Base-by-base conservation (phyloP, 192 early-diverging fungal species). In the Backusella liffmaniae region DNA sequence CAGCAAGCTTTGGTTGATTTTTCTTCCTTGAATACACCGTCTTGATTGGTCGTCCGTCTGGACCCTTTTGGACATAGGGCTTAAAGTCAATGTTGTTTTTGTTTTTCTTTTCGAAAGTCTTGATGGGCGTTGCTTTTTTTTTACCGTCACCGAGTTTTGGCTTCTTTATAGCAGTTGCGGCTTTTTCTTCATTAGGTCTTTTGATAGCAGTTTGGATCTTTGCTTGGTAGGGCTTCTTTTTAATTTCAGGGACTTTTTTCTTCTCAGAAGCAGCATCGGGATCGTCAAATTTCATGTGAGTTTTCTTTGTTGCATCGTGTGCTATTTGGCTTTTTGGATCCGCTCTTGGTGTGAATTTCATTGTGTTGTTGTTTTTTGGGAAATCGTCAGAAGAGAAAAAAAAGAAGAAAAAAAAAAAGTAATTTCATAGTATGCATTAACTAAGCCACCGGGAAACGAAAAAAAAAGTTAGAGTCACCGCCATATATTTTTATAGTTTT, bases 281-380 rank as follows among this genome's bases (percentile, higher is more conserved):
- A 26, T 69, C 37, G 23, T 77, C 76, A 75, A 81, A 81, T 1
- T 66, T 77, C n/a, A 81, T 71, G 37, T 81, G 80, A 1, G 67
- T 36, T 41, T 81, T 81, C 23, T 70, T 66, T 5, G 66, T 56
- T 1, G 51, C 65, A 66, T 81, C 80, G n/a, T 68, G 44, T 1
- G 77, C 36, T 16, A 42, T n/a, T 5, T 70, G 32, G n/a, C 77
- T 37, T 59, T 81, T 81, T n/a, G 74, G 70, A 23, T 65, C 80
- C 44, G 56, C 68, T 13, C 65, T 80, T 18, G 79, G 72, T 70
- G 75, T 75, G 56, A 80, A 76, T 72, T 76, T 76, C 73, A 74
- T 73, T 46, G n/a, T 39, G 10, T 10, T 39, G 32, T 32, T 32
- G 32, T 1, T 32, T 32, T 32, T 32, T 32, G 32, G 2, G 32